A percentile compares a stretch with the other conserved stretches of the same genome.
Conservation (phyloP, 805 yeast genomes). For the Candida manassasensis region DNA sequence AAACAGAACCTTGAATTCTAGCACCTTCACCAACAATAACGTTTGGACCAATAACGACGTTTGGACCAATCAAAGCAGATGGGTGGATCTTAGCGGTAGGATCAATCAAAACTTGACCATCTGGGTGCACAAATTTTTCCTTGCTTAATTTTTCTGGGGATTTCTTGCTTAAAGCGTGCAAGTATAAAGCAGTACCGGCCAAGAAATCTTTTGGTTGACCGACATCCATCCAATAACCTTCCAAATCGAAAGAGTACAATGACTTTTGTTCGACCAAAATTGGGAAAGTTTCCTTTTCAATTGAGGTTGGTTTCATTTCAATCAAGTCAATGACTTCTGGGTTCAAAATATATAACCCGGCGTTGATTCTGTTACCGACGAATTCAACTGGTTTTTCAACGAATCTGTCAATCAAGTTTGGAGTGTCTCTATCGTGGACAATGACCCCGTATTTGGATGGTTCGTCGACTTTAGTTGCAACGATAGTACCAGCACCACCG, state of each 20-base stretch:
- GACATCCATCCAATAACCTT: conserved; percentile 99
- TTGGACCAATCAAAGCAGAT: conserved; percentile 95
- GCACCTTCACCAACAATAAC: conserved; percentile 97
- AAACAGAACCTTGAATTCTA: conserved; percentile 92
- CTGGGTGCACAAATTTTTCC: conserved; percentile 67
- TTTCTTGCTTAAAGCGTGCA: conserved; percentile 81
- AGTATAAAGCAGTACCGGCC: conserved; percentile 90
- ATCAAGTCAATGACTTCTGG: conserved; percentile 95
- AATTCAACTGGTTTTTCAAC: conserved; percentile 99
- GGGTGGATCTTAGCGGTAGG: conserved; percentile 92
- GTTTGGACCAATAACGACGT: conserved; percentile 96
- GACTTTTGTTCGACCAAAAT: conserved; percentile 81
- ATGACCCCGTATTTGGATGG: conserved; percentile 99
- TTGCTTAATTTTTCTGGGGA: conserved; percentile 61
- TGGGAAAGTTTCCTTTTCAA: conserved; percentile 99
- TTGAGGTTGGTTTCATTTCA: conserved; percentile 97
- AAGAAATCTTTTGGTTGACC: conserved; percentile 99
- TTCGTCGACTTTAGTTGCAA: conserved; percentile 99
- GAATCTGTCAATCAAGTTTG: conserved; percentile 95
- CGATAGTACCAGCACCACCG: conserved; percentile 98
- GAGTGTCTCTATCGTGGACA: conserved; percentile 92
- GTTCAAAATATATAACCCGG: conserved; percentile 97
- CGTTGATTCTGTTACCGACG: conserved; percentile 99
- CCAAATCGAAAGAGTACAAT: conserved; percentile 92
- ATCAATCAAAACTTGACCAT: conserved; percentile 91